Percentiles rank a stretch among this genome's conserved stretches.
phyloP scores from a whole-genome alignment of 2,329 filamentous ascomycete genomes.

The Arthrobotrys sphaeroides region DNA sequence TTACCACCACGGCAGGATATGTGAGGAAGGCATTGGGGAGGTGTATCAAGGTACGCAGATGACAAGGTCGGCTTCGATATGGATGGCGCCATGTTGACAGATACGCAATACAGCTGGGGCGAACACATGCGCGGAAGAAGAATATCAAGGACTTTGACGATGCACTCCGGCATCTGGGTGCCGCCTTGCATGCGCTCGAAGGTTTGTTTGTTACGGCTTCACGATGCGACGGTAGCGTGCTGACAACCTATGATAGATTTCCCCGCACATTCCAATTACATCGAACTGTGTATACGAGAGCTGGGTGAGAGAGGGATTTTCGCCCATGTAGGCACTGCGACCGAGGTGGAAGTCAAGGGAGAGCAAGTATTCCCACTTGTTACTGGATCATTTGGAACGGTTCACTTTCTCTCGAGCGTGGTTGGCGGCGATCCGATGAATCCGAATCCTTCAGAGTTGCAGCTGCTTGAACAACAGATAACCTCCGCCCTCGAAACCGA shows the following conservation, averaged over 20 bases:
- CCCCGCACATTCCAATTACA: constrained; percentile 93
- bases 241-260: constrained; percentile 69
- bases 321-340: constrained; percentile 82
- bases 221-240: not conserved
- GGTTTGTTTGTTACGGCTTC: constrained; percentile 62
- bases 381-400: constrained; percentile 82
- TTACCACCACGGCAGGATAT: constrained; percentile 78
- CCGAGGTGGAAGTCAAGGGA: constrained; percentile 74
- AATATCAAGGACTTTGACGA: constrained; percentile 84
- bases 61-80: not conserved
- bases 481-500: constrained; percentile 82
- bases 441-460: constrained; percentile 86
- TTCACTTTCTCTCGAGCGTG: constrained; percentile 81
- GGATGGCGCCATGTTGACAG: not conserved
- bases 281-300: constrained; percentile 85
- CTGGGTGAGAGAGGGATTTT: constrained; percentile 83
- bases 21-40: constrained; percentile 55
- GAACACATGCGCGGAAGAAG: constrained; percentile 73
- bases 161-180: constrained; percentile 84
- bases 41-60: constrained; percentile 51
- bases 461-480: constrained; percentile 87
- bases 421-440: constrained; percentile 82
- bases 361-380: constrained; percentile 80
- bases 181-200: constrained; percentile 87
- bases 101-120: constrained; percentile 75